These are phyloP conservation scores for Viola odorata DNA, from an alignment of 345 rosid genomes.

Conservation along the genomic window DNA sequence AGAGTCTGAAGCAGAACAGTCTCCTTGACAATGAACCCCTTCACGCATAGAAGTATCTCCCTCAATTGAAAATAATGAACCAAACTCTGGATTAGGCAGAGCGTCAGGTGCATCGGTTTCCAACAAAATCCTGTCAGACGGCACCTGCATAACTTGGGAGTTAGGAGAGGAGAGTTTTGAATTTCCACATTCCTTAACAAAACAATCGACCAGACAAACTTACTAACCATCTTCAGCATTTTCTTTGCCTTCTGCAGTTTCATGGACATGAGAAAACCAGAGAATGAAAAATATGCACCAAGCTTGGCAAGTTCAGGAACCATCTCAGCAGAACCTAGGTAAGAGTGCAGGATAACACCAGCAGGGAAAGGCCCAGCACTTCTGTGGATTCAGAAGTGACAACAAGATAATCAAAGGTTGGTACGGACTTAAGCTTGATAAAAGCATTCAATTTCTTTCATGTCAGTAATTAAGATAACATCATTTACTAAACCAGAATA, in stretches of 20 bases:
- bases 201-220: conserved; percentile 4
- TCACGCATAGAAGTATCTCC: conserved; percentile 37
- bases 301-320: conserved; percentile 85
- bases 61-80: conserved; percentile 41
- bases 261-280: conserved; percentile 83
- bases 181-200: background rate
- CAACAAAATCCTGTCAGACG: conserved; percentile 71
- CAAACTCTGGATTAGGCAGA: conserved; percentile 46
- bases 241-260: conserved; percentile 67
- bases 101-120: conserved; percentile 98
- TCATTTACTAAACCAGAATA: background rate
- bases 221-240: conserved; percentile 59
- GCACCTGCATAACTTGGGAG: conserved; percentile 44
- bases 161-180: conserved; percentile 6
- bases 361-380: conserved; percentile 76
- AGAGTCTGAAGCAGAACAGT: conserved; percentile 20
- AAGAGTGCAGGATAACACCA: conserved; percentile 85
- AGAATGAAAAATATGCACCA: conserved; percentile 91
- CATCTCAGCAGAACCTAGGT: conserved; percentile 88
- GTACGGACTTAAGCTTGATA: background rate
- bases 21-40: conserved; percentile 26
- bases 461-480: background rate
- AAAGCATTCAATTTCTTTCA: background rate
- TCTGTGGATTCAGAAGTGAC: conserved; percentile 28
- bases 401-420: background rate